Evolutionary conservation across 306 rosid species (phyloP), one percentile per base, ranked within the genome.

Genomic region (Dryas drummondii): DNA sequence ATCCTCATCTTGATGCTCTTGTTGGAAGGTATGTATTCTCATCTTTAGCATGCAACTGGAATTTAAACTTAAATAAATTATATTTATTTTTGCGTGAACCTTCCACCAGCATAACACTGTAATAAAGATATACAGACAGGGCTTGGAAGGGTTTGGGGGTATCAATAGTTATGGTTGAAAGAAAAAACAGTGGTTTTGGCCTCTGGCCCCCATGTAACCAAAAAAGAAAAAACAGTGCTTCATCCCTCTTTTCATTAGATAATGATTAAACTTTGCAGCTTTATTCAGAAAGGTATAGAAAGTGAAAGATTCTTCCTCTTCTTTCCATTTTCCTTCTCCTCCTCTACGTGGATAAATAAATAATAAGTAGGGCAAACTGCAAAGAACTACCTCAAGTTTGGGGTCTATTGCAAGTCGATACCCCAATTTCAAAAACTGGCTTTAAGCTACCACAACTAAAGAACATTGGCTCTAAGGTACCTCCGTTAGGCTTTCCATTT

Each of bases 1-100:
- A 85, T 73, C 84, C 86, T 67, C 88, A 82, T 56, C 84, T 85
- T 4, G 88, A 85, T 40, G 86, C 84, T 40, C 86, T 82, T 57
- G 82, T 85, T 73, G 88, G 88, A 67, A 85, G 88, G 88, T 81
- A 42, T 42, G n/a, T 52, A 42, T 76, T 66, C 46, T 74, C 61
- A 62, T 32, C 5, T 63, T 48, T 70, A 61, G 46, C 59, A 56
- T 55, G 14, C 11, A 45, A 27, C 42, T 27, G 8, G 45, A 14
- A 51, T 16, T 2, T 32, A 32, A 15, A 47, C 44, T 22, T 50
- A 32, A 4, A 54, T 50, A 32, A 6, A 54, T 69, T 13, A 40
- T 40, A 17, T 19, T 32, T 7, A 48, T 4, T 19, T 47, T 42
- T 26, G 71, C 0, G 22, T 26, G 57, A 67, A 48, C 9, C 41